Base-by-base conservation (phyloP, 208 protist species). In the Crithidia thermophila region DNA sequence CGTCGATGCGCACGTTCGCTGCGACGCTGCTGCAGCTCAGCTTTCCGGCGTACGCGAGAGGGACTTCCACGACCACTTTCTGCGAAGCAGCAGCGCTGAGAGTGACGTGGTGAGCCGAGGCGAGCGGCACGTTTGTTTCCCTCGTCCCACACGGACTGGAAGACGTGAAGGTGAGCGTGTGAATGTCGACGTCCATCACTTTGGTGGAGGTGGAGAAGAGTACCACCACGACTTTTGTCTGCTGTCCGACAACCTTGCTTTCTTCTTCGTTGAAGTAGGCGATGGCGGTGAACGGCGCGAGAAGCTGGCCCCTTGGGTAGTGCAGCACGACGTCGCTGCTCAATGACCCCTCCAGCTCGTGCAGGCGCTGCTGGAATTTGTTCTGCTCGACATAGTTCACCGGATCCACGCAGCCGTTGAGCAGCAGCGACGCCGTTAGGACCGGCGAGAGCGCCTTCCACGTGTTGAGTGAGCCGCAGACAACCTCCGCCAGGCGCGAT, bases 31-130 rank as follows among this genome's bases (percentile, higher is more conserved):
- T 58, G 55, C 81, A 90, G 40, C 60, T 39, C 40, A 79, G 79
- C 49, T 78, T 66, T 18, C 85, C 85, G 7, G 72, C 59, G n/a
- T 73, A 56, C 34, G 69, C 47, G 36, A 90, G 57, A 18, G 69
- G 40, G 21, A 78, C 62, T 18, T 72, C 60, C 7, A 68, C 43
- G 2, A 46, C 11, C 2, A 72, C 14, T 21, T 67, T 47, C 36
- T 62, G 59, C n/a, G 66, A 34, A n/a, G 14, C 25, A 13, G 50
- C 39, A 3, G 60, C 65, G 36, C 56, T 57, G n/a, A 78, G n/a
- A 7, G 36, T 30, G 52, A 72, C 16, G 20, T 51, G 45, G 5
- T 27, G 60, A 4, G 59, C 23, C 4, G 52, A 60, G n/a, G 25
- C 45, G 14, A 67, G 36, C 2, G 51, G 42, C 18, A 63, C 33